A percentile compares a stretch with the other conserved stretches of the same genome.
Evolutionary conservation across 2,329 filamentous ascomycete genomes (phyloP).

Genomic region (Diaporthe citriasiana): DNA sequence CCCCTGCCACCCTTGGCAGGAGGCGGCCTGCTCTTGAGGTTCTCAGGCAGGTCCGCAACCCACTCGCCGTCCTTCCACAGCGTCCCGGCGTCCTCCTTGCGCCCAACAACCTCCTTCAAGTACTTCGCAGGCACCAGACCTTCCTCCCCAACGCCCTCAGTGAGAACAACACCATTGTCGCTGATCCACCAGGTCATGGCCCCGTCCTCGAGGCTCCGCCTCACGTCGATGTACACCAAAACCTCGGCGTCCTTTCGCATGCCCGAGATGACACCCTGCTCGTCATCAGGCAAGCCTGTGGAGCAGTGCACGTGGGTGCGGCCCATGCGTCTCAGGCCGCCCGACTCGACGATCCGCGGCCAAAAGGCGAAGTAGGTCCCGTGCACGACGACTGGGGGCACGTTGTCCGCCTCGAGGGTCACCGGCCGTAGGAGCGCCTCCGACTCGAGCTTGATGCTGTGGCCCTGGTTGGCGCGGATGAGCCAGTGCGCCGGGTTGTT

Average conservation of each 20-base stretch:
- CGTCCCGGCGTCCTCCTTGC: conserved; percentile 70
- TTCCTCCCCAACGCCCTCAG: conserved; percentile 67
- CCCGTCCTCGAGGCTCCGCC: conserved; percentile 72
- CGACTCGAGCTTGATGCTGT: conserved; percentile 84
- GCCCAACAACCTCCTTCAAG: conserved; percentile 77
- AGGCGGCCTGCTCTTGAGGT: conserved; percentile 64
- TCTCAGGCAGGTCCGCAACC: conserved; percentile 75
- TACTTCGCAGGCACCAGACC: conserved; percentile 76
- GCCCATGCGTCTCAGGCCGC: conserved; percentile 85
- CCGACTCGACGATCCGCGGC: conserved; percentile 78
- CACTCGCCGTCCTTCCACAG: conserved; percentile 80
- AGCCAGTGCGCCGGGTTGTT: conserved; percentile 77
- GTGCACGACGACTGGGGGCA: conserved; percentile 82
- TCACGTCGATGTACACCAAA: conserved; percentile 82
- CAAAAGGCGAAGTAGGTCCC: conserved; percentile 90
- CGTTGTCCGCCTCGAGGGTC: conserved; percentile 66
- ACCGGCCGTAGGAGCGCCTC: conserved; percentile 79
- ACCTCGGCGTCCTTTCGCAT: conserved; percentile 85
- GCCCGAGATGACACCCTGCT: conserved; percentile 76
- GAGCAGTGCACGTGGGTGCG: conserved; percentile 94
- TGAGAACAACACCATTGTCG: conserved; percentile 82
- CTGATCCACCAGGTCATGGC: conserved; percentile 81
- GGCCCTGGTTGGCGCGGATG: conserved; percentile 96
- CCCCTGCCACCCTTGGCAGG: conserved; percentile 60
- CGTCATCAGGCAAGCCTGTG: conserved; percentile 73